Evolutionary conservation across 208 protist species (phyloP).

Genomic region (Trypanosoma brucei): DNA sequence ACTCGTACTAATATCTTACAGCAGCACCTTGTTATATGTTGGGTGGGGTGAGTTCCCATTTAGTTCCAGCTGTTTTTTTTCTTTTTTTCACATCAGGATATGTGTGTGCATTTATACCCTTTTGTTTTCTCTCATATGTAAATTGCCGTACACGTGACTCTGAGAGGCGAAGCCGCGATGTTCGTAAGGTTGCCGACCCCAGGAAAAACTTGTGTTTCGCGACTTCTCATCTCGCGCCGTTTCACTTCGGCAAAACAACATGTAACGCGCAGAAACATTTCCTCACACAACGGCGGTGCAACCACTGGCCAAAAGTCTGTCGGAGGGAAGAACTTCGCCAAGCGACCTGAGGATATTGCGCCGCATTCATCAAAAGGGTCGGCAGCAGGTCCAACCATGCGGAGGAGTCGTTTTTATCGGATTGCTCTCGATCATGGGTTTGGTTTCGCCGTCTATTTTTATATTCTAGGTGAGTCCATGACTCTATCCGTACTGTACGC

Average conservation of each 20-base stretch:
- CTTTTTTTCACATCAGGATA: too few relatives aligned
- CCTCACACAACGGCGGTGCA: background rate
- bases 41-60: too few relatives aligned
- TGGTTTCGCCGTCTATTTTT: slow-evolving; percentile 52
- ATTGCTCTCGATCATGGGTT: slow-evolving; percentile 41
- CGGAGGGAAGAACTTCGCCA: background rate
- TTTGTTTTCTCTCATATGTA: too few relatives aligned
- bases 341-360: background rate
- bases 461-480: slow-evolving; percentile 63
- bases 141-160: too few relatives aligned
- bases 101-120: too few relatives aligned
- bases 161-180: too few relatives aligned
- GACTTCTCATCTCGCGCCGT: background rate
- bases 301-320: background rate
- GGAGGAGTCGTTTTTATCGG: slow-evolving; percentile 66
- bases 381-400: slow-evolving; percentile 29
- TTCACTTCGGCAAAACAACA: background rate
- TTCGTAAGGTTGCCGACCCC: too few relatives aligned
- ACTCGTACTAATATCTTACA: too few relatives aligned
- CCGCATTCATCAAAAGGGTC: slow-evolving; percentile 14
- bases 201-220: too few relatives aligned
- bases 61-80: too few relatives aligned
- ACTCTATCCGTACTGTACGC: slow-evolving; percentile 44
- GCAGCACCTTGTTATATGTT: too few relatives aligned
- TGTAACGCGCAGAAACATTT: background rate